Percentiles rank a stretch among this genome's conserved stretches.
phyloP scores from a whole-genome alignment of 768 basidiomycete genomes.

The Mrakia hoshinonis region DNA sequence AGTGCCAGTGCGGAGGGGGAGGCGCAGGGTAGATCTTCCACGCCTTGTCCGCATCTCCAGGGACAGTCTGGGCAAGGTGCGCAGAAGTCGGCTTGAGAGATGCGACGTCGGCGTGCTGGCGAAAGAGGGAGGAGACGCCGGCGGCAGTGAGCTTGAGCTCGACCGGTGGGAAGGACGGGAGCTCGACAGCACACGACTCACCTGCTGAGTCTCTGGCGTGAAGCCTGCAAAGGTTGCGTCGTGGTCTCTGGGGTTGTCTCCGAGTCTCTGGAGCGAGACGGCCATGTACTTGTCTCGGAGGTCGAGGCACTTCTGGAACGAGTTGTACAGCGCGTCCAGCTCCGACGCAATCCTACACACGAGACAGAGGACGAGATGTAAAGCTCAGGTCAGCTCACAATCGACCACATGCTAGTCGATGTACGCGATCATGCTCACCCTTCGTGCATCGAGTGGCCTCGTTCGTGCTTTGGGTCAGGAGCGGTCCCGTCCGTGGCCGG shows the following conservation, averaged over 20 bases:
- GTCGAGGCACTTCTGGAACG: slow-evolving; percentile 74
- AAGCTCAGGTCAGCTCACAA: no score
- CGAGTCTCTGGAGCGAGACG: slow-evolving; percentile 77
- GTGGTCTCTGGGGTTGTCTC: slow-evolving; percentile 88
- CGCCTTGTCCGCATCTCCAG: slow-evolving; percentile 40
- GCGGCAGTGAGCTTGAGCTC: not conserved
- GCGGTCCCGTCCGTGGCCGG: not conserved
- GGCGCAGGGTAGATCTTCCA: slow-evolving; percentile 91
- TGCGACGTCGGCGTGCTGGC: slow-evolving; percentile 20
- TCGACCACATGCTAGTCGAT: no score
- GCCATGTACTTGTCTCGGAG: slow-evolving; percentile 92
- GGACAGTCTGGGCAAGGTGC: slow-evolving; percentile 12
- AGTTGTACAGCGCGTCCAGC: slow-evolving; percentile 42
- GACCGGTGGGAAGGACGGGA: slow-evolving; percentile 33
- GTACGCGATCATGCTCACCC: no score
- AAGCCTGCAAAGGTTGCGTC: slow-evolving; percentile 69
- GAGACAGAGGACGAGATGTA: no score
- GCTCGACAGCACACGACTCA: slow-evolving; percentile 46
- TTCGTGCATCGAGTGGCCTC: slow-evolving; percentile 20
- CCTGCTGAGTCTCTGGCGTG: slow-evolving; percentile 21
- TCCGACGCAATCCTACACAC: slow-evolving; percentile 35
- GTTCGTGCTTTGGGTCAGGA: not conserved
- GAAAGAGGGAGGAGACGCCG: not conserved
- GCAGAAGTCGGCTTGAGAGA: slow-evolving; percentile 20
- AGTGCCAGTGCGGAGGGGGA: slow-evolving; percentile 94